Evolutionary conservation across 106 monocot genomes (phyloP).

Genomic region (Iris macrosiphon): DNA sequence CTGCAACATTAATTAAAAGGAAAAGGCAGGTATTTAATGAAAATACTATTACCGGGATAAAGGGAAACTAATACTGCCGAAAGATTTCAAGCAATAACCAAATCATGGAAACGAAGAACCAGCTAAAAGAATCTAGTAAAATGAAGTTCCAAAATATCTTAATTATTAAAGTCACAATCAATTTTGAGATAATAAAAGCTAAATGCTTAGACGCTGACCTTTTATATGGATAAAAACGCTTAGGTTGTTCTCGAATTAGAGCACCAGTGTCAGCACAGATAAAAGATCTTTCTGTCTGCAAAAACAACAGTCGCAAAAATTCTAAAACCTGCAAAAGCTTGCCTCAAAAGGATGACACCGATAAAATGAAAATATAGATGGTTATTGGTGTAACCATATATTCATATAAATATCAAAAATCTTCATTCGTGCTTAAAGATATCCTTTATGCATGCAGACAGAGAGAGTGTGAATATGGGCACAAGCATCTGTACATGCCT

Average conservation of each 20-base stretch:
- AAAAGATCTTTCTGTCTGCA: conserved; percentile 68
- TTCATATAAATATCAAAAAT: no score
- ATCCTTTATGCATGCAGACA: no score
- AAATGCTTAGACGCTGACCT: conserved; percentile 24
- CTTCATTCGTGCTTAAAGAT: no score
- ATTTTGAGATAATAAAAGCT: background rate
- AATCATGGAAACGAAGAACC: background rate
- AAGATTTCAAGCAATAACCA: background rate
- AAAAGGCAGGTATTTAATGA: background rate
- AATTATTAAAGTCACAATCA: background rate
- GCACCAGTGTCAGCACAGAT: conserved; percentile 89
- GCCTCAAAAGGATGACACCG: no score
- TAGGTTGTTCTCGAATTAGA: conserved; percentile 42
- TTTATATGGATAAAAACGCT: conserved; percentile 58
- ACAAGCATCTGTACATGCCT: no score
- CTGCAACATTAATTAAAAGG: background rate
- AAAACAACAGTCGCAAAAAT: conserved; percentile 5
- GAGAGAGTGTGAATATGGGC: no score
- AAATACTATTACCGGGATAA: background rate
- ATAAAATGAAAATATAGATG: no score
- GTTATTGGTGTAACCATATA: no score
- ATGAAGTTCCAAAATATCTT: background rate
- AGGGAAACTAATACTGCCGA: background rate
- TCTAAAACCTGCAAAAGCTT: no score
- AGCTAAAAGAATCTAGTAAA: background rate